Base-by-base conservation (phyloP, 495 filamentous ascomycete genomes). In the Aspergillus leporis region DNA sequence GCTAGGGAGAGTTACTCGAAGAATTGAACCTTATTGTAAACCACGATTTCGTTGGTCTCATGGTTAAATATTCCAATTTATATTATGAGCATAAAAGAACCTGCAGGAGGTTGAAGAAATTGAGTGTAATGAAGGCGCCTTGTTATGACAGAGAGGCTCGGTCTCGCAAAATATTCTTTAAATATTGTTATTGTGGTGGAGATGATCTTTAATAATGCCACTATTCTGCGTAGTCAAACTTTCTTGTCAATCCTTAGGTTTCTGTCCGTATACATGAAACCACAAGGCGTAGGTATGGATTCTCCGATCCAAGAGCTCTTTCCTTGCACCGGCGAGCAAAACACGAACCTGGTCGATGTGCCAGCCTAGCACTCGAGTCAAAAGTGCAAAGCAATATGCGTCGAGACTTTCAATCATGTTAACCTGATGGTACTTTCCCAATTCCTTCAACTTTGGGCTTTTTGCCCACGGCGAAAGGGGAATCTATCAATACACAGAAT, bases 351-450 rank as follows among this genome's bases (percentile, higher is more conserved):
- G 76, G n/a, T 81, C 78, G 28, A 78, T 71, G 0, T 71, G 75
- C 81, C 84, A 85, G 1, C 81, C 80, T 10, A 84, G 70, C 0
- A 82, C 78, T 13, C 76, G 75, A 5, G 82, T 86, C 48, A 84
- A 84, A 4, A 80, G 62, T 1, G 68, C 73, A 46, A 80, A 56
- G 21, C 72, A 74, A 56, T 80, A 78, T 0, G 72, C 69, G 43
- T 74, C 68, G 1, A 80, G 63, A 6, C 77, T 75, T 61, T 80
- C 73, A 45, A 70, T 45, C 45, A 79, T 70, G 23, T 78, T 75
- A 23, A 74, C 70, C 31, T 75, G 67, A 19, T 79, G 71, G 36
- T 70, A 75, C 25, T 65, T 62, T 10, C 73, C 81, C 22, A 82
- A 72, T 58, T 77, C 73, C 61, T 82, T 82, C 51, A 75, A 70